A percentile compares a stretch with the other conserved stretches of the same genome.
Conservation (phyloP, 352 stramenopile species). For the Phytophthora meadii region DNA sequence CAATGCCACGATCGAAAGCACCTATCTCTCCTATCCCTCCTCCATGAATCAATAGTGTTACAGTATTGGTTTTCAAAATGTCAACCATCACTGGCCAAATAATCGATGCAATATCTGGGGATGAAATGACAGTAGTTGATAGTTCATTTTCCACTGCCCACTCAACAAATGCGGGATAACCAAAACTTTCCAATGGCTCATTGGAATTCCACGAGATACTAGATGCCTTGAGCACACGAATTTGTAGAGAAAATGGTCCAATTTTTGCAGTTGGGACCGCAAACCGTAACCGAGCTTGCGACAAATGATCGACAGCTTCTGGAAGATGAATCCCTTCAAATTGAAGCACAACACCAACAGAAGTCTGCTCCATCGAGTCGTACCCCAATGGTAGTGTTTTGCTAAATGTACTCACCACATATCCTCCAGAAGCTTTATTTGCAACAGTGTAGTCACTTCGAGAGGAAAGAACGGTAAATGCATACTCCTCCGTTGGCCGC, state of each 20-base stretch:
- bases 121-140: constrained; percentile 32
- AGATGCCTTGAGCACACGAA: constrained; percentile 37
- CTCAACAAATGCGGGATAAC: constrained; percentile 27
- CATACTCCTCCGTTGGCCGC: constrained; percentile 20
- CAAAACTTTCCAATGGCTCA: constrained; percentile 28
- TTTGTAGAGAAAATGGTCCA: constrained; percentile 50
- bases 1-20: constrained; percentile 42
- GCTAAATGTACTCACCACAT: constrained; percentile 10
- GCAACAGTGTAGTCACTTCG: constrained; percentile 18
- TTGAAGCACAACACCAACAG: constrained; percentile 23
- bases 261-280: constrained; percentile 47
- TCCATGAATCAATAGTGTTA: constrained; percentile 46
- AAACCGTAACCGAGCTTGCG: constrained; percentile 40
- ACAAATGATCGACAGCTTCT: constrained; percentile 35
- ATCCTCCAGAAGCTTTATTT: constrained; percentile 14
- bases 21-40: constrained; percentile 58
- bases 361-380: constrained; percentile 12
- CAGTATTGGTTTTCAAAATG: constrained; percentile 1
- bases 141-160: constrained; percentile 41
- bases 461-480: constrained; percentile 27
- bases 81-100: constrained; percentile 11
- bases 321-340: constrained; percentile 37
- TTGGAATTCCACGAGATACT: constrained; percentile 15
- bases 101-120: constrained; percentile 39
- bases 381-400: constrained; percentile 31